A percentile compares a stretch with the other conserved stretches of the same genome.
phyloP scores from a whole-genome alignment of 768 basidiomycete genomes.

The Leccinum uliginosum region DNA sequence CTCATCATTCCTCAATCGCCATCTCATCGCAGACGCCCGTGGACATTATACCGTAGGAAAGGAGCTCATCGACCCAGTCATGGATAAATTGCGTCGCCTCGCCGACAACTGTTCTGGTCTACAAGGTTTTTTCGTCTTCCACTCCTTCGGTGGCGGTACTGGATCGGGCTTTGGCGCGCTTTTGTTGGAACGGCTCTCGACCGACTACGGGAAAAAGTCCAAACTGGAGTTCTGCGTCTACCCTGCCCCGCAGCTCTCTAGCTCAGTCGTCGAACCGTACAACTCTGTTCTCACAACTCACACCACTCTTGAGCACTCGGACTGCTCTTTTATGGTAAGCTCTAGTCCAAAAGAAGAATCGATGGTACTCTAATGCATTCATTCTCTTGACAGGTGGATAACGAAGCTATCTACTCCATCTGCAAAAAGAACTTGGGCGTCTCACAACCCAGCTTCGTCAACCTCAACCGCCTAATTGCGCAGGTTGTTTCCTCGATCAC shows the following conservation, averaged over 20 bases:
- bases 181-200: constrained; percentile 92
- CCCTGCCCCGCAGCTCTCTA: constrained; percentile 90
- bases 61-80: constrained; percentile 93
- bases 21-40: constrained; percentile 70
- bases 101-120: constrained; percentile 98
- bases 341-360: not conserved
- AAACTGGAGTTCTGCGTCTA: constrained; percentile 99
- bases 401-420: constrained; percentile 99
- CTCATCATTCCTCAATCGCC: constrained; percentile 12
- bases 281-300: constrained; percentile 98
- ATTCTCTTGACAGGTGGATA: constrained; percentile 68
- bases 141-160: constrained; percentile 99
- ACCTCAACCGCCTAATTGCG: constrained; percentile 94
- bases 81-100: constrained; percentile 95
- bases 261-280: constrained; percentile 98
- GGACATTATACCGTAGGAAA: constrained; percentile 99
- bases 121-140: constrained; percentile 99
- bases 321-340: constrained; percentile 97
- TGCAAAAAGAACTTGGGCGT: constrained; percentile 95
- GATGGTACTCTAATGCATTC: constrained; percentile 7
- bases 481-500: constrained; percentile 99
- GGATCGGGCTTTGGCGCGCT: constrained; percentile 99
- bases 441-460: constrained; percentile 80
- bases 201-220: constrained; percentile 99
- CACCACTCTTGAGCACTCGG: constrained; percentile 99